Base-by-base conservation (phyloP, 2,329 filamentous ascomycete genomes). In the Neopestalotiopsis clavispora region DNA sequence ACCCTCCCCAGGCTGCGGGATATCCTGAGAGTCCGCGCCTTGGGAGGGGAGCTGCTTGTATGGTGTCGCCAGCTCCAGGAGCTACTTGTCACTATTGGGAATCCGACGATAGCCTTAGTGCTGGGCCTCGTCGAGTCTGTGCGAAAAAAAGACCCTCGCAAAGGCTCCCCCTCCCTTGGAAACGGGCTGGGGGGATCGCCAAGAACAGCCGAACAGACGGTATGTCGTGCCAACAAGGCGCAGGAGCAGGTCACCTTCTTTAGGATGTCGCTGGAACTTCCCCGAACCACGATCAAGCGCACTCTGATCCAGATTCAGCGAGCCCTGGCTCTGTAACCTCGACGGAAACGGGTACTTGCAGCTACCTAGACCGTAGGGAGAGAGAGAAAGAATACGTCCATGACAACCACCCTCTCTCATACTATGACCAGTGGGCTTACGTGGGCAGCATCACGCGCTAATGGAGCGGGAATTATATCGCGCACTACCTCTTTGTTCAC, bases 271-370 rank as follows among this genome's bases (percentile, higher is more conserved):
- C 32, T 38, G 17, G 14, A 30, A 23, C 17, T n/a, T 62, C 59
- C 32, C 59, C 34, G 34, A 10, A 13, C 28, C 34, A 62, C 78
- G 75, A 82, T 78, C 62, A 82, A 65, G 62, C 62, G 40, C 23
- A 9, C 28, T 40, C 30, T 65, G 62, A 65, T 56, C 62, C 62
- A 65, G 62, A 65, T 65, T 38, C 40, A 49, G 62, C 40, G 38
- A 52, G 28, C 62, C 62, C n/a, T 65, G 59, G 34, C 30, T 7
- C 10, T 38, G 34, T 20, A 32, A 7, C 59, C 59, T 62, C 32
- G 34, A 62, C n/a, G 32, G n/a, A 14, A 20, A n/a, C 59, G 59
- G 59, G 14, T 62, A 40, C 59, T 40, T 62, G 59, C 59, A 62
- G 17, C 1, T 34, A 20, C 17, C 32, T 34, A 40, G 5, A 12